Base-by-base conservation (phyloP, 805 yeast genomes). In the Kuraishia piskuri region DNA sequence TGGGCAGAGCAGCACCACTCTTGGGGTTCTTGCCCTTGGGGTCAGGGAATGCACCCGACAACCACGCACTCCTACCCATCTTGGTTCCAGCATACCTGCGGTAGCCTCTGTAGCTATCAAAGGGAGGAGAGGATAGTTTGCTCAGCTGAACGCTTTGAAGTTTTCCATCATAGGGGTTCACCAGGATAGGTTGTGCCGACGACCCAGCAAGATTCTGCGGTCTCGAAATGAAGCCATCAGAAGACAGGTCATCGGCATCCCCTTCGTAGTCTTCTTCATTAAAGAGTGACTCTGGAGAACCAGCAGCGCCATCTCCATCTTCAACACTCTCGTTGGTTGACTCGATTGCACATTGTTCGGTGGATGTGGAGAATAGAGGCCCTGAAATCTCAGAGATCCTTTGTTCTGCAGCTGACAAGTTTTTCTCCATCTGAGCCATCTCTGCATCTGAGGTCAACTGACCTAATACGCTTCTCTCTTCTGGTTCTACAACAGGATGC, bases 1-100 rank as follows among this genome's bases (percentile, higher is more conserved):
- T 2, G 22, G 40, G 40, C 9, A 31, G 4, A 3, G 14, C 4
- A 47, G 36, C 25, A 17, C 46, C 20, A 21, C 50, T 19, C 24
- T 51, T 23, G 20, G 37, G 14, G 47, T 26, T 21, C 22, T 63
- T 58, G n/a, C 65, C 70, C 48, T 3, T 31, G 40, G 40, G 40
- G 40, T 31, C 40, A 12, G 40, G 40, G 40, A 31, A 31, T 12
- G 40, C 40, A n/a, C 14, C 14, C 4, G 40, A 31, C 14, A 31
- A 10, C 40, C 40, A 31, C 14, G 17, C 9, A 12, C 40, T 31
- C 17, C 40, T 31, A 12, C 17, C 40, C 40, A 31, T 31, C 40
- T 31, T 31, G 40, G 40, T 31, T 10, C 37, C 14, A 12, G 21
- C n/a, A 20, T 22, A 44, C 22, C 20, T 22, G 48, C 22, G 31